These are phyloP conservation scores for Cryptomeria japonica DNA, from an alignment of 75 land plant species.

Conservation along the genomic window DNA sequence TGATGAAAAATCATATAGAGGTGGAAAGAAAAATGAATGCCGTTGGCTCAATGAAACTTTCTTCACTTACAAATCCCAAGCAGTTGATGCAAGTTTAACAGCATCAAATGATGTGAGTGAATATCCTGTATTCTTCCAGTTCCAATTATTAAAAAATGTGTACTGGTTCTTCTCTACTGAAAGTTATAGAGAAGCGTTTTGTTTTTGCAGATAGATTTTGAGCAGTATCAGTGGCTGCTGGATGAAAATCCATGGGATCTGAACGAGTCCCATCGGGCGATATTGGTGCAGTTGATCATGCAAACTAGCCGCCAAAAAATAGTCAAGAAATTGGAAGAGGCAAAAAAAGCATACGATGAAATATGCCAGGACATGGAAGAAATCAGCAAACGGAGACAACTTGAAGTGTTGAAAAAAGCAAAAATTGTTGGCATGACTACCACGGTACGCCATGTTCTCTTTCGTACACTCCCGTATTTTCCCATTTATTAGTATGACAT, in stretches of 20 bases:
- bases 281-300: constrained; percentile 13
- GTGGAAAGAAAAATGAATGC: neutral
- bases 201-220: constrained; percentile 8
- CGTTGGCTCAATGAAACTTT: neutral
- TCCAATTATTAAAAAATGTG: neutral
- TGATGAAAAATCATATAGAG: neutral
- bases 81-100: neutral
- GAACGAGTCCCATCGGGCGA: constrained; percentile 11
- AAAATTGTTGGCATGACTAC: constrained; percentile 39
- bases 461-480: neutral
- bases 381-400: constrained; percentile 15
- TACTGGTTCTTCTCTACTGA: neutral
- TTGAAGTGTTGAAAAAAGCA: constrained; percentile 21
- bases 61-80: neutral
- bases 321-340: neutral
- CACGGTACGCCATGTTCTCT: constrained; percentile 11
- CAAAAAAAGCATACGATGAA: constrained; percentile 16
- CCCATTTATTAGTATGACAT: neutral
- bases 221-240: constrained; percentile 18
- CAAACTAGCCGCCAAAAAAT: constrained; percentile 13
- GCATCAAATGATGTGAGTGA: neutral
- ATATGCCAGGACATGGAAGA: constrained; percentile 18
- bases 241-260: constrained; percentile 23
- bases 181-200: neutral
- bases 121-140: neutral